Evolutionary conservation across 768 basidiomycete genomes (phyloP).

Genomic region (Suillus americanus): DNA sequence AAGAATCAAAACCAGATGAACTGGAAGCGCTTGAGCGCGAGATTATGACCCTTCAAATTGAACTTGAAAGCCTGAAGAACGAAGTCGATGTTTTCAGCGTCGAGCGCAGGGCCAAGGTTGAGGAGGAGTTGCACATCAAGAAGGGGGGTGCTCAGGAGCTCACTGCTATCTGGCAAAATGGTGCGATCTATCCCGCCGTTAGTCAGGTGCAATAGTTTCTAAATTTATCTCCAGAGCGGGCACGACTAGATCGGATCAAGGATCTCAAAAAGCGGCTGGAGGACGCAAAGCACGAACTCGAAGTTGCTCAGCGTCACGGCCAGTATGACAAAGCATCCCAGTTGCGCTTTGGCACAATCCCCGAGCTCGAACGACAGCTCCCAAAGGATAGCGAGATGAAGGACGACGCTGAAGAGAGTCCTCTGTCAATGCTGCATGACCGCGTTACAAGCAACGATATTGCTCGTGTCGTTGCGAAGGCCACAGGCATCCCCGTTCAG

Average conservation of each 20-base stretch:
- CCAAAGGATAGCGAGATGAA: slow-evolving; percentile 51
- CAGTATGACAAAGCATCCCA: slow-evolving; percentile 81
- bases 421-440: slow-evolving; percentile 74
- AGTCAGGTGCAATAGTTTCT: background rate
- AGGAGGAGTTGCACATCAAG: slow-evolving; percentile 59
- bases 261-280: slow-evolving; percentile 74
- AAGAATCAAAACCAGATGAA: slow-evolving; percentile 85
- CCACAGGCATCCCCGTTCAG: slow-evolving; percentile 90
- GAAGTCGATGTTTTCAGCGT: slow-evolving; percentile 83
- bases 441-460: slow-evolving; percentile 90
- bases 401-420: slow-evolving; percentile 40
- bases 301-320: slow-evolving; percentile 88
- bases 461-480: slow-evolving; percentile 81
- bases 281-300: slow-evolving; percentile 81
- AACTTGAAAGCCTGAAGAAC: slow-evolving; percentile 85
- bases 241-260: slow-evolving; percentile 67
- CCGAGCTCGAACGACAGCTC: slow-evolving; percentile 71
- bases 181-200: slow-evolving; percentile 33
- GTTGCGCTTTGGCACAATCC: slow-evolving; percentile 84
- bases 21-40: slow-evolving; percentile 81
- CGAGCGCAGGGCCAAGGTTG: slow-evolving; percentile 68
- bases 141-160: slow-evolving; percentile 61
- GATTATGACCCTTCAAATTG: slow-evolving; percentile 85
- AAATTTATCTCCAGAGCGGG: slow-evolving; percentile 49
- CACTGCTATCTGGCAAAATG: slow-evolving; percentile 71